These are phyloP conservation scores for Sarocladium kiliense DNA, from an alignment of 2,329 filamentous ascomycete genomes.

Conservation along the genomic window DNA sequence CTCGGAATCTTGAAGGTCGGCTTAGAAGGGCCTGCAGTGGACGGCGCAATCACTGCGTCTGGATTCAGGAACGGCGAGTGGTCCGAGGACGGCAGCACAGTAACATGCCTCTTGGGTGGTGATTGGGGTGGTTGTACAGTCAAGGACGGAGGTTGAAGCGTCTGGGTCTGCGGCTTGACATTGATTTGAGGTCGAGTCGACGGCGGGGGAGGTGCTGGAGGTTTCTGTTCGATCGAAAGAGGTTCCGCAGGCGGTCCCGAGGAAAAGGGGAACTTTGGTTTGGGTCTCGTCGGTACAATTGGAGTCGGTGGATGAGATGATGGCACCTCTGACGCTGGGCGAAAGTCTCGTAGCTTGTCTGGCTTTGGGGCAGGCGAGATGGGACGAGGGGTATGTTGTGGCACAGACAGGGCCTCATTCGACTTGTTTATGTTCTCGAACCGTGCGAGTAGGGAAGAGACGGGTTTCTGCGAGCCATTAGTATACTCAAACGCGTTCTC, in stretches of 20 bases:
- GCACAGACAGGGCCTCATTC: constrained; percentile 15
- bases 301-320: constrained; percentile 22
- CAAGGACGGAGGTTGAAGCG: constrained; percentile 54
- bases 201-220: constrained; percentile 18
- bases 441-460: constrained; percentile 74
- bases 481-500: constrained; percentile 17
- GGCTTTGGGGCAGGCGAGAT: constrained; percentile 38
- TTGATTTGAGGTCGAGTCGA: constrained; percentile 20
- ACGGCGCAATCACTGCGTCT: constrained; percentile 36
- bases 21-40: constrained; percentile 37
- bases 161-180: constrained; percentile 18
- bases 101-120: constrained; percentile 48
- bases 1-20: constrained; percentile 47
- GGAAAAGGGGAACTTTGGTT: constrained; percentile 18
- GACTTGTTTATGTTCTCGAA: constrained; percentile 65
- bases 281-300: constrained; percentile 24
- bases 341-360: constrained; percentile 35
- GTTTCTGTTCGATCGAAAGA: constrained; percentile 16
- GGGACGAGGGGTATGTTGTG: constrained; percentile 23
- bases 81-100: constrained; percentile 31
- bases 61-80: constrained; percentile 43
- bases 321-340: constrained; percentile 31
- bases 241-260: constrained; percentile 11
- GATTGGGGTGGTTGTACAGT: constrained; percentile 66
- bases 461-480: constrained; percentile 57